Evolutionary conservation across 148 eudicot species (phyloP).

Genomic region (Rhododendron ovatum): DNA sequence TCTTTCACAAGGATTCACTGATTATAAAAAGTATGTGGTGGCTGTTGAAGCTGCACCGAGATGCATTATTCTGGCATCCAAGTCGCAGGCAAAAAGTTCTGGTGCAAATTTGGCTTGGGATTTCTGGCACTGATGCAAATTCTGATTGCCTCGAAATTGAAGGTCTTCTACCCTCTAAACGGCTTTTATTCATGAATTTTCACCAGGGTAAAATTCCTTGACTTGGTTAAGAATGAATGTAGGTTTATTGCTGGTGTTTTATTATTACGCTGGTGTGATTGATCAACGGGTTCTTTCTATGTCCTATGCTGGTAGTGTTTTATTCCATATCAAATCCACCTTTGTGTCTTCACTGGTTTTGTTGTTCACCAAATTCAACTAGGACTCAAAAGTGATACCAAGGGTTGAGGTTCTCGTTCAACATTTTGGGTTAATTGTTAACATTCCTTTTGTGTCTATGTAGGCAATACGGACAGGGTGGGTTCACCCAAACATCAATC

Average conservation of each 20-base stretch:
- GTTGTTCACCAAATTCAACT: neutral
- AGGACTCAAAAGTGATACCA: neutral
- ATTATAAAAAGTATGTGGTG: neutral
- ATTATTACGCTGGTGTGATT: neutral
- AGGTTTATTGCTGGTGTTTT: neutral
- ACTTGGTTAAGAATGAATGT: neutral
- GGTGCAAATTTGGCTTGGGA: neutral
- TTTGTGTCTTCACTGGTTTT: neutral
- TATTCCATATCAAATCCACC: neutral
- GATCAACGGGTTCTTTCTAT: neutral
- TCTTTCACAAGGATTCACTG: neutral
- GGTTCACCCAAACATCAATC: slow-evolving; percentile 96
- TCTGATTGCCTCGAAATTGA: neutral
- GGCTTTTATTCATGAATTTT: neutral
- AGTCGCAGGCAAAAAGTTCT: neutral
- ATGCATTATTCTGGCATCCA: neutral
- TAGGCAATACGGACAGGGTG: slow-evolving; percentile 96
- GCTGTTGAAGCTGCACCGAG: neutral
- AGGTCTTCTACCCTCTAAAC: neutral
- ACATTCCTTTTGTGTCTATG: neutral
- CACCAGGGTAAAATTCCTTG: neutral
- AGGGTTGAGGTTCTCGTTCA: neutral
- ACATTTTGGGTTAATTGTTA: slow-evolving; percentile 9
- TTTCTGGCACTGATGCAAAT: neutral
- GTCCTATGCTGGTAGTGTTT: neutral